Evolutionary conservation across 2,329 filamentous ascomycete genomes (phyloP).

Genomic region (Hirsutella rhossiliensis): DNA sequence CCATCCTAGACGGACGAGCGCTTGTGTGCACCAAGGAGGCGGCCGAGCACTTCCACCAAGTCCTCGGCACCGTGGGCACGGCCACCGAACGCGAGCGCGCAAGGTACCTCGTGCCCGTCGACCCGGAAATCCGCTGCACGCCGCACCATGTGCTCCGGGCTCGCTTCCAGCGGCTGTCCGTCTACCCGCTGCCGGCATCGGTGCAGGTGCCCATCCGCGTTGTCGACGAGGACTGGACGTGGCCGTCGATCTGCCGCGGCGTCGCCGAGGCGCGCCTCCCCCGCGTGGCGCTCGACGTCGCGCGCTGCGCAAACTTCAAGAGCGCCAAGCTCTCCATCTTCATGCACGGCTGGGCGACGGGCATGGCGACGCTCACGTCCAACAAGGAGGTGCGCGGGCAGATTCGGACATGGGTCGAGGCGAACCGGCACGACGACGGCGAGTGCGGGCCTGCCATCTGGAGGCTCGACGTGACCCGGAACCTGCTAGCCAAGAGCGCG

Average conservation of each 20-base stretch:
- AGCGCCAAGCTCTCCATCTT: slow-evolving; percentile 25
- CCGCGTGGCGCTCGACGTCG: slow-evolving; percentile 20
- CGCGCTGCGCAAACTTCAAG: slow-evolving; percentile 17
- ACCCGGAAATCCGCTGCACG: slow-evolving; percentile 5
- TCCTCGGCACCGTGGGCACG: slow-evolving; percentile 24
- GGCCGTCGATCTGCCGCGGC: slow-evolving; percentile 11
- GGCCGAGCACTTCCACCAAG: slow-evolving; percentile 25
- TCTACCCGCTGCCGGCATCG: slow-evolving; percentile 16
- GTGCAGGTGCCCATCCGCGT: slow-evolving; percentile 23
- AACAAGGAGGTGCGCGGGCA: slow-evolving; percentile 27
- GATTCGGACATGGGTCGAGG: slow-evolving; percentile 21
- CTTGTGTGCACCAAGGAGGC: slow-evolving; percentile 26
- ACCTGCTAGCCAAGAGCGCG: slow-evolving; percentile 21
- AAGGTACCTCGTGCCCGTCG: slow-evolving; percentile 18
- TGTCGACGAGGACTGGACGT: slow-evolving; percentile 15
- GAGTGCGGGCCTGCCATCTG: slow-evolving; percentile 21
- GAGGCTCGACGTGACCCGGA: slow-evolving; percentile 21
- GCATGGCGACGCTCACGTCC: slow-evolving; percentile 23
- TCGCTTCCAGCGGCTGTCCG: slow-evolving; percentile 20
- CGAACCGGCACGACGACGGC: slow-evolving; percentile 12
- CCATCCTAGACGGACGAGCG: slow-evolving; percentile 17
- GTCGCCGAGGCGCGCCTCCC: slow-evolving; percentile 17
- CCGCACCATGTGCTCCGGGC: slow-evolving; percentile 8
- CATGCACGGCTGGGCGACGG: slow-evolving; percentile 25
- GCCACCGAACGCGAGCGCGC: slow-evolving; percentile 22